These are phyloP conservation scores for Pseudozyma sp. DNA, from an alignment of 1,284 basidiomycete species.

Conservation along the genomic window DNA sequence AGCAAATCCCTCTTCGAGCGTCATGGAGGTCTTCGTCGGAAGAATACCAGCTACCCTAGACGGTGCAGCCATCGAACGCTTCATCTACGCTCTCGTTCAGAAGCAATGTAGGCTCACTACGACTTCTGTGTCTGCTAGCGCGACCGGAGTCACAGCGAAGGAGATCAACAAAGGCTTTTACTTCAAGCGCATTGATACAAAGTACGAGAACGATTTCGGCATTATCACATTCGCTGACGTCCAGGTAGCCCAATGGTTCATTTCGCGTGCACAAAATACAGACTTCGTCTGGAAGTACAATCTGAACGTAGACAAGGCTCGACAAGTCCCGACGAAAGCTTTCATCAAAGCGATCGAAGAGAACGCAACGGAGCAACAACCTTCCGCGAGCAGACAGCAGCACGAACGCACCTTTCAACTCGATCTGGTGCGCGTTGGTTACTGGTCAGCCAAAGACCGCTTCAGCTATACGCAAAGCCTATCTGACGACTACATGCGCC, in stretches of 20 bases:
- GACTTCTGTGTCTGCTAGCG: background rate
- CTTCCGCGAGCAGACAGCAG: slow-evolving; percentile 12
- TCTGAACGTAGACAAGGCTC: slow-evolving; percentile 1
- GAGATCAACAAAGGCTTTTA: slow-evolving; percentile 32
- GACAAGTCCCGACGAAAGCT: background rate
- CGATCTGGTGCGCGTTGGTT: slow-evolving; percentile 6
- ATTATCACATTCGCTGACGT: slow-evolving; percentile 22
- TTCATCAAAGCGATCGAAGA: slow-evolving; percentile 25
- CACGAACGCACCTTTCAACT: slow-evolving; percentile 4
- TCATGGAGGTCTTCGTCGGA: slow-evolving; percentile 25
- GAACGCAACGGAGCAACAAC: slow-evolving; percentile 17
- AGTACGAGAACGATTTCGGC: background rate
- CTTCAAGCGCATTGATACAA: slow-evolving; percentile 5
- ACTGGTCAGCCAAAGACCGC: slow-evolving; percentile 10
- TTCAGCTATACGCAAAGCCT: slow-evolving; percentile 4
- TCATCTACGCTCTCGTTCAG: slow-evolving; percentile 21
- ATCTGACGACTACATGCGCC: background rate
- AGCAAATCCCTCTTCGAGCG: background rate
- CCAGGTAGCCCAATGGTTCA: slow-evolving; percentile 26
- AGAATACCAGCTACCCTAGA: slow-evolving; percentile 9
- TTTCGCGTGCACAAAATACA: slow-evolving; percentile 6
- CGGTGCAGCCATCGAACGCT: slow-evolving; percentile 12
- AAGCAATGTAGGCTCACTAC: slow-evolving; percentile 2
- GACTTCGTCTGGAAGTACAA: slow-evolving; percentile 2
- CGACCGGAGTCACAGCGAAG: background rate